Conservation (phyloP, 73 alveolate genomes). For the Paramecium biaurelia region DNA sequence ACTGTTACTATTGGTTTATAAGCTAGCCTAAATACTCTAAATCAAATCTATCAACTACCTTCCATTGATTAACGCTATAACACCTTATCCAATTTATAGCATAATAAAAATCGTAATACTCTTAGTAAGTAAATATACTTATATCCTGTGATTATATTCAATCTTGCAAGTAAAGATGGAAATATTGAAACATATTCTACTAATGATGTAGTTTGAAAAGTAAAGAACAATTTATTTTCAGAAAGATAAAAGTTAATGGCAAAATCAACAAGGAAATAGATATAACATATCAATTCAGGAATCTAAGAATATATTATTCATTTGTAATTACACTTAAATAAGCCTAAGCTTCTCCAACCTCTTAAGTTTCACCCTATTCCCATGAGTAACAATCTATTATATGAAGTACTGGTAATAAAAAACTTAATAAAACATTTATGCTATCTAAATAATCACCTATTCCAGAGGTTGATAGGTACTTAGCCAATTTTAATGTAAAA, state of each 20-base stretch:
- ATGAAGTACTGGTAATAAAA: not conserved
- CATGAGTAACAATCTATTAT: not conserved
- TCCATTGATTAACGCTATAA: conserved; percentile 67
- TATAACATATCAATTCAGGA: not conserved
- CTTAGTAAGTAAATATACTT: conserved; percentile 61
- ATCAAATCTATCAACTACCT: conserved; percentile 56
- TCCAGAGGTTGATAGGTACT: not conserved
- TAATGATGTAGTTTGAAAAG: conserved; percentile 45
- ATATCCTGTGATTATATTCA: conserved; percentile 44
- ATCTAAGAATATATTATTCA: not conserved
- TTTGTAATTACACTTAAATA: not conserved
- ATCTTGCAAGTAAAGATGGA: conserved; percentile 72
- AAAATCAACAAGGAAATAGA: conserved; percentile 60
- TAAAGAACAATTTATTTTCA: conserved; percentile 68
- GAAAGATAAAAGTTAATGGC: conserved; percentile 65
- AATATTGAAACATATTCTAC: conserved; percentile 68
- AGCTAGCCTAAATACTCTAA: conserved; percentile 66
- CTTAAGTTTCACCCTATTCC: not conserved
- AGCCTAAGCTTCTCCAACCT: not conserved
- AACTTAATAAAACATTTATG: not conserved
- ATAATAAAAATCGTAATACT: conserved; percentile 69
- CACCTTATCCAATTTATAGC: conserved; percentile 65
- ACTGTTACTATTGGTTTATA: conserved; percentile 66
- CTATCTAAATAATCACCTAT: not conserved
- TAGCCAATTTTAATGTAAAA: not conserved